Evolutionary conservation across 495 filamentous ascomycete species (phyloP), one percentile per base, ranked within the genome.

Genomic region (Cryomyces minteri): DNA sequence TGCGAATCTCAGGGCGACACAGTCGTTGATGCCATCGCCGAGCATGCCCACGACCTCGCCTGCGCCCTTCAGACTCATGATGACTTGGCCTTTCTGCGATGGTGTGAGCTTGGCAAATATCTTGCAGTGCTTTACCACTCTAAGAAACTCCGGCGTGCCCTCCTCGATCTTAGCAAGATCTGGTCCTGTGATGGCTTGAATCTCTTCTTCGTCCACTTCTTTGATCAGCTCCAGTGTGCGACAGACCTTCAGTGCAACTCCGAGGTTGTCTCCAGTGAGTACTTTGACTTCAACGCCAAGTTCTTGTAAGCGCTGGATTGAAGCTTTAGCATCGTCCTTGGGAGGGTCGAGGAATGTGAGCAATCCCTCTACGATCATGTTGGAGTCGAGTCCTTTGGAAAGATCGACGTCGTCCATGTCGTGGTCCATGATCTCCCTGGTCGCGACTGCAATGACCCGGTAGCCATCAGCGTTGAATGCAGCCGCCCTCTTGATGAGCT

Each of bases 21-120:
- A 74, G 58, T 93, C 87, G 58, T 94, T 94, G 59, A 92, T 81
- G 45, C 86, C 87, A 54, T 94, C 86, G 29, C 86, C 87, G 4
- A 88, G 67, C 58, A 80, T 78, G 6, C 71, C 77, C 25, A 79
- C 66, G 18, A 9, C 9, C 9, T 5, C 30, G 6, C 43, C 43
- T 5, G 10, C 5, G 6, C 36, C 9, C 9, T 45, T 39, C 32
- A 45, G 28, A 31, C 43, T 45, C 32, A 45, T 5, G 7, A 45
- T 25, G 11, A 45, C 33, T 11, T 39, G 5, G 0, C 31, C 43
- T 18, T 45, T 45, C 33, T 39, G 32, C 8, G 31, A 25, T 14
- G 43, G 43, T 5, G 43, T 45, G 25, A 45, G 6, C 10, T 45
- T 45, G n/a, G 43, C 43, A 40, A 45, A 45, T 5, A 45, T 32